Evolutionary conservation across 2,329 filamentous ascomycete species (phyloP), one percentile per base, ranked within the genome.

Genomic region (Beauveria sp.): DNA sequence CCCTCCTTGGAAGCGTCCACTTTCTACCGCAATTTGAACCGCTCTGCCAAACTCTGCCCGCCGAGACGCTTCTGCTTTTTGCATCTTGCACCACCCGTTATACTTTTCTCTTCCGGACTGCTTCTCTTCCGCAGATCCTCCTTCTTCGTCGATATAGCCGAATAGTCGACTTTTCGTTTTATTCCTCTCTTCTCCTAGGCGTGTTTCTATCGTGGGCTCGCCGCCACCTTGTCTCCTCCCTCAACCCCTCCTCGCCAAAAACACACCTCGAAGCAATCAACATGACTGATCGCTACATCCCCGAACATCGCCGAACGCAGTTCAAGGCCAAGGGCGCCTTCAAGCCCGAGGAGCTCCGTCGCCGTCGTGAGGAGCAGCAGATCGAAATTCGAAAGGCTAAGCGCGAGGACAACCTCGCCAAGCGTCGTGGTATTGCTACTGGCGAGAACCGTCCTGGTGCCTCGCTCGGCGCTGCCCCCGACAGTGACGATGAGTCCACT

Each of bases 241-340:
- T 56, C 57, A 55, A 58, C 61, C 63, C 63, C 65, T 61, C 55
- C 56, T 63, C 62, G 61, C 60, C 60, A 55, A 60, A 65, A 60
- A 65, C 40, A 65, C 65, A 63, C 67, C 67, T 56, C 67, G 63
- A 67, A 68, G 73, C 74, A 74, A 75, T 75, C 77, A 88, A 71
- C 80, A 99, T 99, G 95, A 90, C 95, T 77, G 95, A 99, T 78
- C 91, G 95, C 73, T 99, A 97, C 83, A 99, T 99, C 74, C 95
- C 95, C 77, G 95, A 99, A 83, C 95, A 99, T 83, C 92, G 95
- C 77, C 93, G 95, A 75, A 97, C 91, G 68, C 93, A 96, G 82
- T 99, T 96, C 88, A 99, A 99, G 89, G 95, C 95, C 61, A 97
- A 97, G 86, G 93, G 91, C 79, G 91, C 91, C 73, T 98, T 99